Conservation (phyloP, 1,139 yeast genomes). For the Kodamaea fungicola region DNA sequence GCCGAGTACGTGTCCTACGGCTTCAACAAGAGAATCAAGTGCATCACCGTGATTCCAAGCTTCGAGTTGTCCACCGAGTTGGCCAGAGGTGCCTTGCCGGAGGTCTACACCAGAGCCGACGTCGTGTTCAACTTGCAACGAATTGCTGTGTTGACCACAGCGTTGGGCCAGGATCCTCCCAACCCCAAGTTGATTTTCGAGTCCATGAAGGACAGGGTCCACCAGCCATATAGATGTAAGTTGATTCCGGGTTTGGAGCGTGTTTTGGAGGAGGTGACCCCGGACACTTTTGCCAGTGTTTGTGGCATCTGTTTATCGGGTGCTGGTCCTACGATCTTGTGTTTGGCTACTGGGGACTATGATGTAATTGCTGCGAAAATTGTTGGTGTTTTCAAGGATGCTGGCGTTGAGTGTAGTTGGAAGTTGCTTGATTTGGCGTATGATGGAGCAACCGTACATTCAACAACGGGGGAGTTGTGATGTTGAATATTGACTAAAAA, state of each 20-base stretch:
- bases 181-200: slow-evolving; percentile 79
- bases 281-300: slow-evolving; percentile 76
- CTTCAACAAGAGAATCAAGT: slow-evolving; percentile 79
- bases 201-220: slow-evolving; percentile 95
- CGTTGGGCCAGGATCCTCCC: slow-evolving; percentile 80
- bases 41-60: slow-evolving; percentile 87
- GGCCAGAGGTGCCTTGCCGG: slow-evolving; percentile 85
- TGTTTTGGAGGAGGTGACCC: slow-evolving; percentile 78
- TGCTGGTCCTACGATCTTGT: slow-evolving; percentile 96
- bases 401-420: slow-evolving; percentile 75
- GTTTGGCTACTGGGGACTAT: slow-evolving; percentile 84
- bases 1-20: slow-evolving; percentile 87
- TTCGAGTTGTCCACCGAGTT: slow-evolving; percentile 93
- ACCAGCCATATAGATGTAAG: slow-evolving; percentile 90
- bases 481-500: too few species aligned
- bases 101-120: slow-evolving; percentile 73
- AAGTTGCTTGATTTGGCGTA: slow-evolving; percentile 79
- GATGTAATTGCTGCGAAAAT: slow-evolving; percentile 81
- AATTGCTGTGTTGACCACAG: slow-evolving; percentile 46
- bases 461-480: slow-evolving; percentile 4
- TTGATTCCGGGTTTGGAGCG: slow-evolving; percentile 88
- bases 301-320: slow-evolving; percentile 95
- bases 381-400: slow-evolving; percentile 61
- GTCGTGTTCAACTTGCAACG: slow-evolving; percentile 77
- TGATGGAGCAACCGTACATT: slow-evolving; percentile 67